Conservation (phyloP, 2,329 filamentous ascomycete species). For the Orbilia ellipsospora region DNA sequence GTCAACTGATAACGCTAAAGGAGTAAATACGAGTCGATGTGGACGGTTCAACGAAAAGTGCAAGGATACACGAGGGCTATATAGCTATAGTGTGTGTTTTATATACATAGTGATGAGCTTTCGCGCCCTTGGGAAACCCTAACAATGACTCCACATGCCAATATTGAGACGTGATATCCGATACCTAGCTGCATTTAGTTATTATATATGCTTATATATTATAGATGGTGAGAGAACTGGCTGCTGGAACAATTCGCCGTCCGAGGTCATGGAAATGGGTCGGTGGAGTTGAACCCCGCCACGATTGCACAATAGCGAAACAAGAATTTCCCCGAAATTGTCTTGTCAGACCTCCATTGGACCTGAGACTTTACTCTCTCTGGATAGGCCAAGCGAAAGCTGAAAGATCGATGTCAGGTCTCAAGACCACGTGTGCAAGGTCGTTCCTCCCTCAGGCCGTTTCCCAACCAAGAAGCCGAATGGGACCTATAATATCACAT, state of each 20-base stretch:
- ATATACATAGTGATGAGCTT: background rate
- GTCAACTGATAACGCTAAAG: background rate
- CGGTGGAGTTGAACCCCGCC: constrained; percentile 40
- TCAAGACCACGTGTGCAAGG: constrained; percentile 38
- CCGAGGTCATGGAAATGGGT: constrained; percentile 52
- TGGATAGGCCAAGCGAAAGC: constrained; percentile 6
- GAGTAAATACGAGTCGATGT: constrained; percentile 31
- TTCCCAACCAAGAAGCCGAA: constrained; percentile 34
- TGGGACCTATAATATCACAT: constrained; percentile 53
- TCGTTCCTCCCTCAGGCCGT: constrained; percentile 9
- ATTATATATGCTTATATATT: constrained; percentile 39
- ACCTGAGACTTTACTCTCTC: constrained; percentile 31
- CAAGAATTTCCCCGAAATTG: constrained; percentile 29
- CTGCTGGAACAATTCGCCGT: constrained; percentile 45
- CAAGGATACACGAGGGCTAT: constrained; percentile 9
- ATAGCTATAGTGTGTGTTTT: too few relatives aligned
- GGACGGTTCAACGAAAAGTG: constrained; percentile 34
- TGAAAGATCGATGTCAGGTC: constrained; percentile 23
- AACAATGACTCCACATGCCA: constrained; percentile 19
- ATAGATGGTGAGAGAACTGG: constrained; percentile 54
- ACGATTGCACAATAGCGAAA: constrained; percentile 43
- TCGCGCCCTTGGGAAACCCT: constrained; percentile 7
- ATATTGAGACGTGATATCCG: constrained; percentile 33
- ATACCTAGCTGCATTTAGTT: constrained; percentile 39
- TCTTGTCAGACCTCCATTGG: constrained; percentile 40